Evolutionary conservation across 2,329 filamentous ascomycete species (phyloP).

Genomic region (Capronia epimyces): DNA sequence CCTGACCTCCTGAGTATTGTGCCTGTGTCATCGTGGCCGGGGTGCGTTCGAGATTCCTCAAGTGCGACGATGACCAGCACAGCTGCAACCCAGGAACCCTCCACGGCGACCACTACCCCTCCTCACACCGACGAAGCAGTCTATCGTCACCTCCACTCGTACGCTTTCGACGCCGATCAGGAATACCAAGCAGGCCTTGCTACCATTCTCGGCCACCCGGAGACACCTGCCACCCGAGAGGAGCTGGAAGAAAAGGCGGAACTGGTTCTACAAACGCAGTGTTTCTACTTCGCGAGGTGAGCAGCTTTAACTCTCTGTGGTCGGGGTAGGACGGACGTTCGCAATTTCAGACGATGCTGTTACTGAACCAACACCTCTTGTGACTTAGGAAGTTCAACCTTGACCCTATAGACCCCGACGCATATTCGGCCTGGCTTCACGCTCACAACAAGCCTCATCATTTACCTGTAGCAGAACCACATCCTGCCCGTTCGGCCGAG

Average conservation of each 20-base stretch:
- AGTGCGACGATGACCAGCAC: neutral
- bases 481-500: neutral
- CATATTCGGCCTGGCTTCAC: slow-evolving; percentile 61
- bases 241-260: slow-evolving; percentile 39
- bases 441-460: slow-evolving; percentile 12
- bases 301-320: slow-evolving; percentile 1
- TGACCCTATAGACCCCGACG: slow-evolving; percentile 56
- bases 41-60: too few species aligned
- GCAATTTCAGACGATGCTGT: neutral
- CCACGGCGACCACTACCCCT: neutral
- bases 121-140: slow-evolving; percentile 5
- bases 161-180: slow-evolving; percentile 39
- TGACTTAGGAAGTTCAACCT: slow-evolving; percentile 36
- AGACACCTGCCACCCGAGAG: slow-evolving; percentile 35
- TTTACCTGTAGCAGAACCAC: slow-evolving; percentile 10
- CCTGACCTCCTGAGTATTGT: too few species aligned
- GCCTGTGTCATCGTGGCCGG: neutral
- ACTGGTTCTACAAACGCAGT: slow-evolving; percentile 43
- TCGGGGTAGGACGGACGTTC: neutral
- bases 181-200: slow-evolving; percentile 47
- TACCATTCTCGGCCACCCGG: slow-evolving; percentile 42
- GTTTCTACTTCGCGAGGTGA: slow-evolving; percentile 46
- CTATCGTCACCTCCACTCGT: slow-evolving; percentile 36
- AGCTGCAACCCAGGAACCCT: neutral
- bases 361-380: neutral